Conservation (phyloP, 192 early-diverging fungal species). For the Glomus cerebriforme region DNA sequence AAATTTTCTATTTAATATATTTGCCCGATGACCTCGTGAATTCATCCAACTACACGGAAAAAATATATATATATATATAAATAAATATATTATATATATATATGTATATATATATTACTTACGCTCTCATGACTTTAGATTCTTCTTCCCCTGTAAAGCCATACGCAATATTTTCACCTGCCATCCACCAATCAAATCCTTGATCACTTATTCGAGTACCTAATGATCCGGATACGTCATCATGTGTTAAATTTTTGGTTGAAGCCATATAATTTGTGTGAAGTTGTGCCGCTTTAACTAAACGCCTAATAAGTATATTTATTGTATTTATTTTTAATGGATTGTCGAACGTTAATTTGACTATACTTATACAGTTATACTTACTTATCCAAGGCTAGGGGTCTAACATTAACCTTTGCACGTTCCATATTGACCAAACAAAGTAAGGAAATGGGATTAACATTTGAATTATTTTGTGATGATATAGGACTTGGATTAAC, state of each 20-base stretch:
- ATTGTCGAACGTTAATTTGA: no score
- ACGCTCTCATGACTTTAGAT: conserved; percentile 1
- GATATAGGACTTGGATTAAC: not conserved
- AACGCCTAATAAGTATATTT: not conserved
- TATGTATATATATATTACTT: conserved; percentile 10
- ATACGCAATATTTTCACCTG: conserved; percentile 11
- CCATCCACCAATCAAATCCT: conserved; percentile 16
- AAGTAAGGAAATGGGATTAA: conserved; percentile 1
- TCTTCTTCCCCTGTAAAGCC: not conserved
- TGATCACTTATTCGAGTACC: not conserved
- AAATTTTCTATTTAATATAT: conserved; percentile 45
- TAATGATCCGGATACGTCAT: not conserved
- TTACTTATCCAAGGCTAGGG: conserved; percentile 11
- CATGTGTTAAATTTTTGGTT: conserved; percentile 19
- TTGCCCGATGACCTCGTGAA: conserved; percentile 46
- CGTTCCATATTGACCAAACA: conserved; percentile 24
- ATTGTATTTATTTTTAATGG: no score
- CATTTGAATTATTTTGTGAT: not conserved
- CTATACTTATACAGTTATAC: no score
- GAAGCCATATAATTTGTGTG: conserved; percentile 25
- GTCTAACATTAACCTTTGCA: not conserved
- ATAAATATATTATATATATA: not conserved
- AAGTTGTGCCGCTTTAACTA: conserved; percentile 12
- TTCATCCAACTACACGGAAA: conserved; percentile 45
- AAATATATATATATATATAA: not conserved